Conservation (phyloP, 495 filamentous ascomycete species). For the Evernia prunastri region DNA sequence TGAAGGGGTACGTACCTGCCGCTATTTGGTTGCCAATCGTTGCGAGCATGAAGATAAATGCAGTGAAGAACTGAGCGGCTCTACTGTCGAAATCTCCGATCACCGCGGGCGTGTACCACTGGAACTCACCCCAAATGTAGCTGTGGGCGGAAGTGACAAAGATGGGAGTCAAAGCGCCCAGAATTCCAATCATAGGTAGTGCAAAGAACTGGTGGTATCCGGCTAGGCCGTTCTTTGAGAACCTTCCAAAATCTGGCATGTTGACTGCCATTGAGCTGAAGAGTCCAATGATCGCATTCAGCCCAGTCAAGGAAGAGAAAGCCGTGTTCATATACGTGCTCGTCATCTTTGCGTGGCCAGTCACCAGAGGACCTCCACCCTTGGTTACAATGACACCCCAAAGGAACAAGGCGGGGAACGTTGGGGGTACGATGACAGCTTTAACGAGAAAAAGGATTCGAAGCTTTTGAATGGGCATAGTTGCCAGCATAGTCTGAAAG, state of each 20-base stretch:
- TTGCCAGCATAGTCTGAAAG: conserved; percentile 37
- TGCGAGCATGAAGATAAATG: conserved; percentile 44
- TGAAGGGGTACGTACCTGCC: conserved; percentile 51
- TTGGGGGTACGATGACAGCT: conserved; percentile 45
- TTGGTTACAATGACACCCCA: conserved; percentile 46
- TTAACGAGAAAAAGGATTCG: conserved; percentile 57
- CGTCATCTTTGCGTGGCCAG: conserved; percentile 31
- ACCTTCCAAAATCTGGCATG: conserved; percentile 57
- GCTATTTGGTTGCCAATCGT: conserved; percentile 55
- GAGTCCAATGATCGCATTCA: conserved; percentile 41
- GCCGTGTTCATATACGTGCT: conserved; percentile 38
- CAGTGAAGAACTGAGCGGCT: conserved; percentile 52
- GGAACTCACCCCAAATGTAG: conserved; percentile 45
- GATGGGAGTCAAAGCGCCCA: conserved; percentile 46
- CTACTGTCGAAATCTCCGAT: conserved; percentile 43
- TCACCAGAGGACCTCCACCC: conserved; percentile 32
- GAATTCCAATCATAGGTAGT: conserved; percentile 54
- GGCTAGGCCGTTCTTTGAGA: conserved; percentile 44
- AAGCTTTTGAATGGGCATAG: conserved; percentile 51
- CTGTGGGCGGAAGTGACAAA: conserved; percentile 47
- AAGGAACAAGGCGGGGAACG: conserved; percentile 47
- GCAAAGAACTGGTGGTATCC: conserved; percentile 52
- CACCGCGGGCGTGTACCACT: conserved; percentile 53
- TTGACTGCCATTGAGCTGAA: conserved; percentile 44
- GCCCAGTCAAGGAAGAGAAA: conserved; percentile 37